Evolutionary conservation across 208 protist genomes (phyloP), one percentile per base, ranked within the genome.

Genomic region (Acanthamoeba lenticulata): DNA sequence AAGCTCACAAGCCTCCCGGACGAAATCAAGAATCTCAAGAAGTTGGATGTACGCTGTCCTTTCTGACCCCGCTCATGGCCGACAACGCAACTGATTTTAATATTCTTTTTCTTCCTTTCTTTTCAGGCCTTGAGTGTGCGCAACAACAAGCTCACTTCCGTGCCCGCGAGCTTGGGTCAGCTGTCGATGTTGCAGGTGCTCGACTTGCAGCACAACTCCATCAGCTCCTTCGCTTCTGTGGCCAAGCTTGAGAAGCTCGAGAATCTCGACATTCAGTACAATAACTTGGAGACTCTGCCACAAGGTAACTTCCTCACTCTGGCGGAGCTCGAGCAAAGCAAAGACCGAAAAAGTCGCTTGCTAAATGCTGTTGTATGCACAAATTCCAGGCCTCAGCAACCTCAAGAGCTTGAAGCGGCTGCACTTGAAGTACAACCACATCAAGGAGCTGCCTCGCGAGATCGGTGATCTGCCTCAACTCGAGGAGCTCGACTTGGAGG

Each of bases 361-460:
- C 21, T 65, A 65, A 24, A n/a, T 65, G 57, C 24, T n/a, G 24
- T 65, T n/a, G 24, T 24, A n/a, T 65, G 57, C 19, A n/a, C 24
- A n/a, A n/a, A 24, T 19, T 32, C 29, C 65, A 45, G 94, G 93
- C n/a, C n/a, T 95, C 6, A 74, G 86, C 24, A 42, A 32, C 24
- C 67, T 94, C 27, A 93, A 45, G 29, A 92, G 45, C 77, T 65
- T 95, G 42, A 94, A 94, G 77, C 69, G 93, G 44, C 94, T 95
- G 9, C 93, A 94, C 42, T 24, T 94, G 29, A 94, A 95, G 77
- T 94, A 62, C 72, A 95, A 95, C 94, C 92, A 79, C 49, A 92
- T 95, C 77, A 67, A 38, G 44, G 69, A 94, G 47, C 57, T 95
- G 45, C 94, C 94, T 24, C 32, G 69, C 60, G 89, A 77, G 34